Evolutionary conservation across 306 rosid genomes (phyloP), one percentile per base, ranked within the genome.

Genomic region (Prunus dulcis): DNA sequence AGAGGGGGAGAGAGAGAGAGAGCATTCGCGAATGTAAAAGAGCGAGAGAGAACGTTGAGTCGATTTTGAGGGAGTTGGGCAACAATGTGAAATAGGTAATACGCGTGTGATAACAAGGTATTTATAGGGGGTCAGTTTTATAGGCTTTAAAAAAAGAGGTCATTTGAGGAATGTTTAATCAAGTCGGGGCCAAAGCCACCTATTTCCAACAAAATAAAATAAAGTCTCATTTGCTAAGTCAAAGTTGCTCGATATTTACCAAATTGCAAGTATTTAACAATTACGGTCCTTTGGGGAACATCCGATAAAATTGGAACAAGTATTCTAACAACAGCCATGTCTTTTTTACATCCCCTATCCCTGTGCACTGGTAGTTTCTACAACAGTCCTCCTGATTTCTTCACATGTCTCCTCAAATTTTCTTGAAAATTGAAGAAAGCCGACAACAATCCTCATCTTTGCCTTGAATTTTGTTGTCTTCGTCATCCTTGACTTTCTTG

Each of bases 401-500:
- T 50, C 30, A 65, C 70, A 84, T 89, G 93, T 73, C 64, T 60
- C 73, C 64, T 25, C 17, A 70, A 70, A 45, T 50, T 81, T 81
- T 70, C 61, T 76, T 85, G 65, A 32, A 76, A 86, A 83, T 68
- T 87, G 89, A 87, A 47, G 9, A 57, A 85, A 79, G 52, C 50
- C 76, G 38, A 72, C 51, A 61, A 13, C 5, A 75, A 11, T 23
- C 22, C 76, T 91, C 67, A 23, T 75, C 73, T 80, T 86, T 18
- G 9, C 64, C 46, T 20, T 82, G 30, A 81, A 65, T 72, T 86
- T 74, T 79, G 1, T 79, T 30, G 84, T 87, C 61, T 91, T 91
- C 85, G 77, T 94, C 76, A 1, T 91, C 15, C 77, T 91, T 52
- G 96, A 94, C 83, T 74, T 90, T 73, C 82, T 87, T 23, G 98